A percentile compares a stretch with the other conserved stretches of the same genome.
Conservation (phyloP, 2,329 filamentous ascomycete species). For the Monosporascus sp. region DNA sequence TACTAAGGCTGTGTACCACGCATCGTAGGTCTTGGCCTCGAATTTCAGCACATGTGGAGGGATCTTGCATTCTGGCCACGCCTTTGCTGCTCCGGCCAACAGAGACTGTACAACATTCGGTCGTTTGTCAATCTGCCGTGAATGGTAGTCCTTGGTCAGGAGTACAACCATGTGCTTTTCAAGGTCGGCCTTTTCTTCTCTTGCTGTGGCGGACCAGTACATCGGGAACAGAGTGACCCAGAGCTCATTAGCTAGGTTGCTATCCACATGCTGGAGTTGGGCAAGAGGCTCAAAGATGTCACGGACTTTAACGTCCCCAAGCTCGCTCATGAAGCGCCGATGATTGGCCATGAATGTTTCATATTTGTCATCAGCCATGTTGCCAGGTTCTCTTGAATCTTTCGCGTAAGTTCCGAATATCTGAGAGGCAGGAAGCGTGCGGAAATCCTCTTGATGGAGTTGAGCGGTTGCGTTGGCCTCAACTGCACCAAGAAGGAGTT, state of each 20-base stretch:
- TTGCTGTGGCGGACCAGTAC: slow-evolving; percentile 83
- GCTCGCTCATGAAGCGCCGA: slow-evolving; percentile 74
- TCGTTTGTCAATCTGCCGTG: slow-evolving; percentile 86
- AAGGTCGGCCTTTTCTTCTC: slow-evolving; percentile 83
- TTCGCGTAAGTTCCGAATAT: slow-evolving; percentile 69
- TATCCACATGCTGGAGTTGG: slow-evolving; percentile 87
- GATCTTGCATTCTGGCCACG: slow-evolving; percentile 83
- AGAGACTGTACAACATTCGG: slow-evolving; percentile 94
- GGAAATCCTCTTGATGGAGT: slow-evolving; percentile 80
- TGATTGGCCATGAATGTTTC: slow-evolving; percentile 75
- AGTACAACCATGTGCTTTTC: slow-evolving; percentile 87
- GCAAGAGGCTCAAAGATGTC: slow-evolving; percentile 86
- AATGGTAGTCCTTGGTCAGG: slow-evolving; percentile 92
- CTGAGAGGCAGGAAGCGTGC: slow-evolving; percentile 65
- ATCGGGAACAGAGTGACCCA: slow-evolving; percentile 91
- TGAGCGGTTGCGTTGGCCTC: slow-evolving; percentile 77
- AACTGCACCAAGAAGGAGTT: slow-evolving; percentile 84
- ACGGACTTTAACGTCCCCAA: slow-evolving; percentile 79
- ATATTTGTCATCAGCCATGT: slow-evolving; percentile 77
- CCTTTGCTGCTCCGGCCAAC: slow-evolving; percentile 78
- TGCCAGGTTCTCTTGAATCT: slow-evolving; percentile 56
- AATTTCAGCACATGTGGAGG: slow-evolving; percentile 96
- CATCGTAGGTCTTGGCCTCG: slow-evolving; percentile 86
- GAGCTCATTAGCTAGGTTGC: slow-evolving; percentile 74
- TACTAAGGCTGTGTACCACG: slow-evolving; percentile 91